Percentiles rank a stretch among this genome's conserved stretches.
phyloP scores from a whole-genome alignment of 176 grass and related monocot genomes.

The Musa schizocarpa region DNA sequence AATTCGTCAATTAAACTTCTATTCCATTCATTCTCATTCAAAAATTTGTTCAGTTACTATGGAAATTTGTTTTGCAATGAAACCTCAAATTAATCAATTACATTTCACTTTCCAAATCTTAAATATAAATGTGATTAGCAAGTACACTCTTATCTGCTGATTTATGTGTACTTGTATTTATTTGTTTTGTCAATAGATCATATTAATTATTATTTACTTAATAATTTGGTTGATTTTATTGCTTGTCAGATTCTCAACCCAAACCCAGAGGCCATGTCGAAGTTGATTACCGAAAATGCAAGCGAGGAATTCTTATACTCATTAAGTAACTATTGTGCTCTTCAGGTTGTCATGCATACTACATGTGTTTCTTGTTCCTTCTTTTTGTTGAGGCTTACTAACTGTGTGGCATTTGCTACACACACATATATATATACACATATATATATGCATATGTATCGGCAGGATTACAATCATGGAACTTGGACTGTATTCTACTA shows the following conservation, averaged over 20 bases:
- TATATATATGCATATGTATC: no score
- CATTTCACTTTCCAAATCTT: no score
- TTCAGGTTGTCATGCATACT: constrained; percentile 62
- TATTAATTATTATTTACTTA: not conserved
- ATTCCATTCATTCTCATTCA: no score
- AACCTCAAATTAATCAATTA: no score
- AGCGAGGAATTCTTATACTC: constrained; percentile 94
- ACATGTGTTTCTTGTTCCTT: not conserved
- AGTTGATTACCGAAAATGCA: constrained; percentile 87
- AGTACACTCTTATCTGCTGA: not conserved
- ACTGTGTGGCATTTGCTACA: not conserved
- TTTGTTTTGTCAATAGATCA: not conserved
- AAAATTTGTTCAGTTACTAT: no score
- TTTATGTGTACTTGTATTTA: not conserved
- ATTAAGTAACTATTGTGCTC: constrained; percentile 97
- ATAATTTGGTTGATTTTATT: not conserved
- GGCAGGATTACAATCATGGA: not conserved
- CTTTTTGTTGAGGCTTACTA: not conserved
- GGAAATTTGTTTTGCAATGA: no score
- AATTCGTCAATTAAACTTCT: no score
- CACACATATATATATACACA: no score
- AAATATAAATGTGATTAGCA: no score
- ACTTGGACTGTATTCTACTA: not conserved
- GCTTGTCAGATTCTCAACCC: constrained; percentile 89
- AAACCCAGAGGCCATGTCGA: constrained; percentile 98